These are phyloP conservation scores for Rosa rugosa DNA, from an alignment of 306 rosid species.

Conservation along the genomic window DNA sequence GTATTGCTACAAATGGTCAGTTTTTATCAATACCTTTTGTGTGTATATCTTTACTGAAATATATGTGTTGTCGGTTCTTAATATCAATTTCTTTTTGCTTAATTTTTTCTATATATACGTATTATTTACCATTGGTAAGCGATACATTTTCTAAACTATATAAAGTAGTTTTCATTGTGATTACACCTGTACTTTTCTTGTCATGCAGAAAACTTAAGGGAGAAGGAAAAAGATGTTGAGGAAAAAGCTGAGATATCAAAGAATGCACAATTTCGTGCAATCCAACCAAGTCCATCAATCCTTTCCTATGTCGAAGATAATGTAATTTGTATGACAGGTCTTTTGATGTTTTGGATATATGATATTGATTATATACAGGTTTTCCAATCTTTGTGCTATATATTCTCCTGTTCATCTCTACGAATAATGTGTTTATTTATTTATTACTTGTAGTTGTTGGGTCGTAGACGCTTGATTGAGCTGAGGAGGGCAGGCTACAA, in stretches of 20 bases:
- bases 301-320: constrained; percentile 86
- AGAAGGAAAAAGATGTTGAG: constrained; percentile 51
- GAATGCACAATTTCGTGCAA: constrained; percentile 88
- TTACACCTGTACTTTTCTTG: constrained; percentile 12
- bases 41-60: constrained; percentile 9
- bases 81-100: not conserved
- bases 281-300: constrained; percentile 84
- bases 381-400: not conserved
- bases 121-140: not conserved
- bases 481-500: constrained; percentile 87
- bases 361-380: not conserved
- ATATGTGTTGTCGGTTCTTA: not conserved
- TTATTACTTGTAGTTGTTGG: constrained; percentile 60
- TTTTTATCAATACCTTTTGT: constrained; percentile 5
- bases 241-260: constrained; percentile 59
- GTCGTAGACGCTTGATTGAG: constrained; percentile 82
- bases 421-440: constrained; percentile 1
- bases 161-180: not conserved
- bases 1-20: constrained; percentile 49
- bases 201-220: constrained; percentile 53
- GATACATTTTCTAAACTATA: not conserved
- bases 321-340: constrained; percentile 62
- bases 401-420: constrained; percentile 2
- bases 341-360: constrained; percentile 30
- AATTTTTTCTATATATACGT: not conserved